Base-by-base conservation (phyloP, 1,284 basidiomycete genomes). In the Grifola frondosa region DNA sequence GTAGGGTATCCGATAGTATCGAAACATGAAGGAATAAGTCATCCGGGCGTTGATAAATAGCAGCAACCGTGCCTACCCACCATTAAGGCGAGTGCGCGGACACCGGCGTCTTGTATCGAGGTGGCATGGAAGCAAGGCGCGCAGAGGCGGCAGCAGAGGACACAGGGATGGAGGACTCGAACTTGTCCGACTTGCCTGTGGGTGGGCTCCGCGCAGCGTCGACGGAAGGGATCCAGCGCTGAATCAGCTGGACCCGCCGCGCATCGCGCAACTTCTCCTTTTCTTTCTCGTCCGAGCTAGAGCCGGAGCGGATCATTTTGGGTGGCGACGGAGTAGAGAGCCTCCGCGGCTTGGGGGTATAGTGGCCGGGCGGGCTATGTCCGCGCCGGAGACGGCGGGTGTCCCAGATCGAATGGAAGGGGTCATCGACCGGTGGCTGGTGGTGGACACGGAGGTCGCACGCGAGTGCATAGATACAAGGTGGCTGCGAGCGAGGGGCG, bases 281-380 rank as follows among this genome's bases (percentile, higher is more conserved):
- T 49, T 58, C 54, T 48, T 56, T 58, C 53, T 61, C 61, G 54
- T 62, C 61, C 48, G 62, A 59, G 54, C 59, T 59, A 20, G 59
- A 60, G 39, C 58, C 58, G 39, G 63, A 61, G 35, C 63, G 60
- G 30, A 48, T 53, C 57, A 64, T 63, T 57, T 63, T 65, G 41
- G 54, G 49, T 28, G 63, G 59, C 21, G 59, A 54, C 43, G 59
- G 57, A 20, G 56, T 57, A 32, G 58, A 61, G 44, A 56, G 52
- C 50, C 55, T 47, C 40, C 56, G 57, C 29, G 47, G 40, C 49
- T 56, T 57, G 43, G 51, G 52, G 60, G 59, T 52, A 57, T 55
- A 43, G 53, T 56, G 44, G 52, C 44, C 8, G 56, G 53, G 12
- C 53, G 55, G 41, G 50, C 49, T 28, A 54, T 54, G 48, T 59